Percentiles rank a stretch among this genome's conserved stretches.
These are phyloP conservation scores for Tolypocladium tropicale DNA, from an alignment of 2,329 filamentous ascomycete genomes.

Conservation along the genomic window DNA sequence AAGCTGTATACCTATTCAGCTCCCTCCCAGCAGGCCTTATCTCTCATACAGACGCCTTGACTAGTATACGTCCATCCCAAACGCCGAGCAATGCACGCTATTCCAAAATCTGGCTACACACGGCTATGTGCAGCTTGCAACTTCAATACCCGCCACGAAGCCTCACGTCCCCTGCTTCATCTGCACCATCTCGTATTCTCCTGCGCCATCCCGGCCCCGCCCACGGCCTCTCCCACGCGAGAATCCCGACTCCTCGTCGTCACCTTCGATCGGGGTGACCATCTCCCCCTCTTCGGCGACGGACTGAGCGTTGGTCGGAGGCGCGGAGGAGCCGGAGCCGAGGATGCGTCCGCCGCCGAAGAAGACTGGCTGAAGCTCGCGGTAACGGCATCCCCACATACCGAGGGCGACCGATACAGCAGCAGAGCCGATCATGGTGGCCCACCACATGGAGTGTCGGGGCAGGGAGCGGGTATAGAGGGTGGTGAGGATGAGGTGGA, in stretches of 20 bases:
- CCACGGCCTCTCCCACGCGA: conserved; percentile 39
- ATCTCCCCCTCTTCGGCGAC: conserved; percentile 11
- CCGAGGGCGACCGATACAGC: conserved; percentile 48
- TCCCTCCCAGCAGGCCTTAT: not conserved
- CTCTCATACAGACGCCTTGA: not conserved
- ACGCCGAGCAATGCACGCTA: conserved; percentile 26
- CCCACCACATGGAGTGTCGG: conserved; percentile 79
- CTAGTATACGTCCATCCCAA: conserved; percentile 10
- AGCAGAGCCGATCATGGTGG: conserved; percentile 38
- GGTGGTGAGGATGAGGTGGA: conserved; percentile 69
- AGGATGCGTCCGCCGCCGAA: conserved; percentile 55
- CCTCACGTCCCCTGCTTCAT: conserved; percentile 26
- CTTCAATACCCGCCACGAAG: no score
- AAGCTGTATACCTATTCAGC: no score
- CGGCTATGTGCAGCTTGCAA: not conserved
- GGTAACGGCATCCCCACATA: conserved; percentile 84
- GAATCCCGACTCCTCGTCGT: conserved; percentile 23
- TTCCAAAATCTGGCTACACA: conserved; percentile 5
- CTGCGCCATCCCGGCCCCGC: conserved; percentile 41
- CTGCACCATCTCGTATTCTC: conserved; percentile 57
- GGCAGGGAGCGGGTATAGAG: conserved; percentile 73
- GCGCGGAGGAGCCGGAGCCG: conserved; percentile 11
- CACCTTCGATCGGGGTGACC: conserved; percentile 30
- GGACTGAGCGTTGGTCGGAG: conserved; percentile 10
- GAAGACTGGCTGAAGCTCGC: conserved; percentile 78